Evolutionary conservation across 2,329 filamentous ascomycete species (phyloP).

Genomic region (Xylariaceae sp.): DNA sequence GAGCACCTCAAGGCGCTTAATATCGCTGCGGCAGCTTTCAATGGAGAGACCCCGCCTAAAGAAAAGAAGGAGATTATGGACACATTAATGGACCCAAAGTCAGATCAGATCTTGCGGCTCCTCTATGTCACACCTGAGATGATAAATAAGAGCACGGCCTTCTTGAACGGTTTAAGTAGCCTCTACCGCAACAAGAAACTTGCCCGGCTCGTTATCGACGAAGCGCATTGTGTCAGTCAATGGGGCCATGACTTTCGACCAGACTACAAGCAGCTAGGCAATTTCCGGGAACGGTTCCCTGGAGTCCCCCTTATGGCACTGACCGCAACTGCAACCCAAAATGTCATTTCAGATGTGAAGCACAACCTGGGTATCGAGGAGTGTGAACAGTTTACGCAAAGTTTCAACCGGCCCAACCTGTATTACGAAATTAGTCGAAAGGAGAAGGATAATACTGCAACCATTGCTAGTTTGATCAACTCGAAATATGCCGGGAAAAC

Average conservation of each 20-base stretch:
- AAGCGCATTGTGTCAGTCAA: constrained; percentile 99
- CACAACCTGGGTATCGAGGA: constrained; percentile 84
- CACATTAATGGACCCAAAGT: constrained; percentile 65
- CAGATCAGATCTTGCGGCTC: constrained; percentile 81
- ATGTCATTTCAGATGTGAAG: constrained; percentile 90
- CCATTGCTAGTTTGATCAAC: constrained; percentile 72
- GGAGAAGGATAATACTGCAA: constrained; percentile 60
- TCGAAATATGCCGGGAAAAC: constrained; percentile 73
- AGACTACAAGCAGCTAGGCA: constrained; percentile 88
- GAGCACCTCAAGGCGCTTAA: constrained; percentile 76
- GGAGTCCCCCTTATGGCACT: constrained; percentile 91
- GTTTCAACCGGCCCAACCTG: constrained; percentile 96
- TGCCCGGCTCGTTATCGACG: constrained; percentile 93
- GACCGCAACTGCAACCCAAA: constrained; percentile 92
- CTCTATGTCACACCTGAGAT: constrained; percentile 98
- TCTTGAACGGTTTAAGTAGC: constrained; percentile 69
- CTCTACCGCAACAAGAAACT: constrained; percentile 76
- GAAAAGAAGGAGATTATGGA: constrained; percentile 72
- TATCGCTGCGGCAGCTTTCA: constrained; percentile 83
- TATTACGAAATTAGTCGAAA: constrained; percentile 86
- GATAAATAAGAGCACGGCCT: constrained; percentile 79
- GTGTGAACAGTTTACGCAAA: constrained; percentile 84
- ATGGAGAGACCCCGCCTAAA: constrained; percentile 71
- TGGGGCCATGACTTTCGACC: constrained; percentile 99
- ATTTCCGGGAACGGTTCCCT: constrained; percentile 73